Conservation (phyloP, 306 rosid genomes). For the Ochetophila trinervis region DNA sequence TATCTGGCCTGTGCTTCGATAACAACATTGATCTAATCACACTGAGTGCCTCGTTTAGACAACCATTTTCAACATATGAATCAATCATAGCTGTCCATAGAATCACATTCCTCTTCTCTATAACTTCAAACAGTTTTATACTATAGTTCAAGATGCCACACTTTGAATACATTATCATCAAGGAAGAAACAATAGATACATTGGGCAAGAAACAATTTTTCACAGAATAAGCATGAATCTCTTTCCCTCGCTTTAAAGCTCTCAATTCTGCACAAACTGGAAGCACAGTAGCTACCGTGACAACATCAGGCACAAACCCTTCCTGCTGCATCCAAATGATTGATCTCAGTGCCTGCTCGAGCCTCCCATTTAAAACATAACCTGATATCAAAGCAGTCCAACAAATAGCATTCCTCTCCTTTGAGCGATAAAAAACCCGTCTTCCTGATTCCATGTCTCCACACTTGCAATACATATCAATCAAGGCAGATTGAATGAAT, state of each 20-base stretch:
- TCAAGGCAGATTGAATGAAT: slow-evolving; percentile 66
- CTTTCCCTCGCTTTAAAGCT: slow-evolving; percentile 61
- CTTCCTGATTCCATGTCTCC: slow-evolving; percentile 65
- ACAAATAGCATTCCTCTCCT: slow-evolving; percentile 68
- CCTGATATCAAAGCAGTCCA: slow-evolving; percentile 89
- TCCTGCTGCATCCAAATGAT: slow-evolving; percentile 92
- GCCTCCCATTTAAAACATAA: slow-evolving; percentile 63
- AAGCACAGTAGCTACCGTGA: slow-evolving; percentile 65
- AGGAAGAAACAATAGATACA: slow-evolving; percentile 54
- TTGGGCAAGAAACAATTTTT: slow-evolving; percentile 68
- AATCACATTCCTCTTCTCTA: slow-evolving; percentile 60
- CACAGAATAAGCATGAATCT: slow-evolving; percentile 75
- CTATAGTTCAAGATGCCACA: slow-evolving; percentile 59
- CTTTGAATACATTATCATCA: slow-evolving; percentile 76
- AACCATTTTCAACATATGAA: slow-evolving; percentile 44
- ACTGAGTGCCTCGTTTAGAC: slow-evolving; percentile 42
- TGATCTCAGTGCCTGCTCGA: slow-evolving; percentile 72
- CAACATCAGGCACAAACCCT: slow-evolving; percentile 73
- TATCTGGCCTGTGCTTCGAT: slow-evolving; percentile 67
- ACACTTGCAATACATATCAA: slow-evolving; percentile 87
- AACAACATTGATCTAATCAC: slow-evolving; percentile 62
- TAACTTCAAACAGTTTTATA: slow-evolving; percentile 40
- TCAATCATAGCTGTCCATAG: slow-evolving; percentile 85
- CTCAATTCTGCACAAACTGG: slow-evolving; percentile 74
- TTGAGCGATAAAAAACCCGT: slow-evolving; percentile 56